Conservation (phyloP, 148 eudicot genomes). For the Rheum nobile region DNA sequence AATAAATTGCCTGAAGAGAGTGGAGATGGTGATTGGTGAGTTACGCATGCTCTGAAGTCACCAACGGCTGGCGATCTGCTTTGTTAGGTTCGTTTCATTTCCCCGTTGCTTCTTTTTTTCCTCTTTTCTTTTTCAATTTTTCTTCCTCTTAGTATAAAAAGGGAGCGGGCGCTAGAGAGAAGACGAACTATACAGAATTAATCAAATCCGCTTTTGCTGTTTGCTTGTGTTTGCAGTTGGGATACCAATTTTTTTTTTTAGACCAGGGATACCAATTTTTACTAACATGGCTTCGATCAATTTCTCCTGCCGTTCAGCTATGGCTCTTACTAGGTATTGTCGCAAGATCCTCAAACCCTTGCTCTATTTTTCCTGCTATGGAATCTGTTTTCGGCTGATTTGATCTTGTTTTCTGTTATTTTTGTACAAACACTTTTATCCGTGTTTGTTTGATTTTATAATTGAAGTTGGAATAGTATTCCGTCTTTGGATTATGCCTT, state of each 20-base stretch:
- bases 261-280: not conserved
- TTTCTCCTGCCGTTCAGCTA: not conserved
- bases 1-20: not conserved
- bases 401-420: not conserved
- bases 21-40: not conserved
- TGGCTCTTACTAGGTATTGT: not conserved
- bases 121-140: not conserved
- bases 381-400: not conserved
- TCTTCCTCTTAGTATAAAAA: slow-evolving; percentile 4
- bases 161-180: not conserved
- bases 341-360: not conserved
- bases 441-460: not conserved
- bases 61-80: slow-evolving; percentile 4
- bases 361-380: not conserved
- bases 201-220: not conserved
- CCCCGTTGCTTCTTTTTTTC: not conserved
- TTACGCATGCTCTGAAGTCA: slow-evolving; percentile 3
- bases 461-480: not conserved
- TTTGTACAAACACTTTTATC: not conserved
- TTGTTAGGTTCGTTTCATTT: not conserved
- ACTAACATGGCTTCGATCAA: slow-evolving; percentile 1
- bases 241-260: not conserved
- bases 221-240: not conserved
- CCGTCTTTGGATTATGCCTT: not conserved
- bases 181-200: not conserved